Evolutionary conservation across 768 basidiomycete species (phyloP).

Genomic region (Tubosaeta sp.): DNA sequence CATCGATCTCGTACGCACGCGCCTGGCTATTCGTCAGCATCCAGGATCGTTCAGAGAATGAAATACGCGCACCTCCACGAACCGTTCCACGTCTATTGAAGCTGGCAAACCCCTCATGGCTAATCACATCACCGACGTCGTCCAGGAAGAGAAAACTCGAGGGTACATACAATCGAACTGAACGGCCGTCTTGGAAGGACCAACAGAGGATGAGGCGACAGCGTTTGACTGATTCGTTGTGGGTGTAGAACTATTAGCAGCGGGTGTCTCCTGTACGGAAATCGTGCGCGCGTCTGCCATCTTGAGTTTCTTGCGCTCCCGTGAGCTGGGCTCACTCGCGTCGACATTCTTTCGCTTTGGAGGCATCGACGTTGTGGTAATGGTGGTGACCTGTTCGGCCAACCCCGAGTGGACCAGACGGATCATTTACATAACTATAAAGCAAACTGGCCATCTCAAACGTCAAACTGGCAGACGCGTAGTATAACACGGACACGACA

Average conservation of each 20-base stretch:
- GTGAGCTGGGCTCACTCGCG: conserved; percentile 27
- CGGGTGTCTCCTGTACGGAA: conserved; percentile 45
- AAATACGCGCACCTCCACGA: conserved; percentile 60
- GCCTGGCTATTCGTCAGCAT: conserved; percentile 44
- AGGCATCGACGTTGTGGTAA: conserved; percentile 29
- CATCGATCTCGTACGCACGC: conserved; percentile 82
- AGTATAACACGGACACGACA: too few species aligned
- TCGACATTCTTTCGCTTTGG: conserved; percentile 40
- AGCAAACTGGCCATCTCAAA: too few species aligned
- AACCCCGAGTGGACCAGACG: too few species aligned
- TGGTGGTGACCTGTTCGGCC: too few species aligned
- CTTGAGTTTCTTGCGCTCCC: conserved; percentile 70
- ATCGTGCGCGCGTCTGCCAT: conserved; percentile 62
- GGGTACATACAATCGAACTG: conserved; percentile 39
- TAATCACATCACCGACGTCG: conserved; percentile 21
- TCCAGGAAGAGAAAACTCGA: neutral
- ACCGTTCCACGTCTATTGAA: conserved; percentile 82
- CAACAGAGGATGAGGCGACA: conserved; percentile 25
- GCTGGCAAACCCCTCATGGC: conserved; percentile 61
- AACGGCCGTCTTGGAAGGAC: conserved; percentile 37
- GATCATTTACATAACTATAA: too few species aligned
- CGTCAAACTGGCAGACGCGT: too few species aligned
- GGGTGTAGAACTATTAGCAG: conserved; percentile 8
- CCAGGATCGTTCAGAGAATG: neutral
- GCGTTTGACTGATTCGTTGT: conserved; percentile 20